Base-by-base conservation (phyloP, 345 rosid species). In the Hibiscus trionum region DNA sequence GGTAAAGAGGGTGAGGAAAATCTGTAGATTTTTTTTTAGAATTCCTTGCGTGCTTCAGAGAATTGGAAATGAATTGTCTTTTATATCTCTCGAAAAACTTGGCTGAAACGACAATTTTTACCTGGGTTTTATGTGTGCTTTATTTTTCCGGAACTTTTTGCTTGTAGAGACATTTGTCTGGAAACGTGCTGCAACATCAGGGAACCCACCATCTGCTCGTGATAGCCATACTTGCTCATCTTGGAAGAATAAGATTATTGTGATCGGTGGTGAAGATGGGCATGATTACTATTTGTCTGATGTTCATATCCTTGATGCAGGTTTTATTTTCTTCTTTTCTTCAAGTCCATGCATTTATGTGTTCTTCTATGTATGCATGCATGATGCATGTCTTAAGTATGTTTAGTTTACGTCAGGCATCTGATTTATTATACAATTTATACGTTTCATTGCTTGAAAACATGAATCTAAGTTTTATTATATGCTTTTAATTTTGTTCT, bases 221-320 rank as follows among this genome's bases (percentile, higher is more conserved):
- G 99, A 96, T 83, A 91, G 99, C 82, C 99, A 96, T 79, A 82
- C 90, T 76, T 96, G 98, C 85, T 89, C 99, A 66, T 86, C 96
- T 67, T 96, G 98, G 98, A 89, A 87, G 84, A 91, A 87, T 82
- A 89, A 87, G 69, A 77, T 96, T 44, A 82, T 96, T 69, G 94
- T 96, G 46, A 83, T 93, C 66, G 99, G 99, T 59, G 99, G 99
- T 70, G 99, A 96, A 89, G 96, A 96, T 85, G 96, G 89, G 29
- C 88, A 86, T 78, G 99, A 96, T 84, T 89, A 86, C 79, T 96
- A 93, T 79, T 76, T 93, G 80, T 91, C 97, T 19, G 99, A 96
- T 85, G 99, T 91, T 35, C 94, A 96, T 80, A 78, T 96, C 70
- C 90, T 96, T 78, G 98, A 96, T 81, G 78, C 99, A 86, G 99